Evolutionary conservation across 306 rosid species (phyloP).

Genomic region (Acmispon strigosus): DNA sequence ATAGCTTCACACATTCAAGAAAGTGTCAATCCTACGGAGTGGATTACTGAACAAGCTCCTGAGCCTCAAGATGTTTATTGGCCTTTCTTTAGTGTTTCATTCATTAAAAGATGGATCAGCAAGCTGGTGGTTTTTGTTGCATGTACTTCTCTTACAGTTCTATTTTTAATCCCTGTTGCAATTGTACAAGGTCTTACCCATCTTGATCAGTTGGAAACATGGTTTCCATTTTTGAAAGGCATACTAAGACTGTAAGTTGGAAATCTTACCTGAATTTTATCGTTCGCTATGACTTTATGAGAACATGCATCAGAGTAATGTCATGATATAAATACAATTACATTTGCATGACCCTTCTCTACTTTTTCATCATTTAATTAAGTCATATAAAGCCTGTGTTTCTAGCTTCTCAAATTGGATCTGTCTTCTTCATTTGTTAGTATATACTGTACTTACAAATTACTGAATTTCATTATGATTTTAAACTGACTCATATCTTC

Average conservation of each 20-base stretch:
- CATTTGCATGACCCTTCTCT: background rate
- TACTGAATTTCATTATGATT: background rate
- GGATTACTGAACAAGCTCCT: slow-evolving; percentile 80
- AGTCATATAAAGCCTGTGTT: background rate
- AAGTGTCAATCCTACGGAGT: slow-evolving; percentile 68
- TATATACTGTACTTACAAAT: background rate
- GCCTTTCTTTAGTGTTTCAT: slow-evolving; percentile 69
- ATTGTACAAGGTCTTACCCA: slow-evolving; percentile 74
- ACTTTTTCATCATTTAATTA: background rate
- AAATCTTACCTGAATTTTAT: slow-evolving; percentile 8
- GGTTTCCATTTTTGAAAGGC: slow-evolving; percentile 63
- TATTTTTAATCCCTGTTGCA: slow-evolving; percentile 72
- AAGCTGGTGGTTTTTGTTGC: slow-evolving; percentile 53
- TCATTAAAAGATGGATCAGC: slow-evolving; percentile 61
- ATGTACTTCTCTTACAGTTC: slow-evolving; percentile 40
- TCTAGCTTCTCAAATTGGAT: background rate
- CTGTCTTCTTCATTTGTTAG: background rate
- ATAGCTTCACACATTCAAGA: slow-evolving; percentile 60
- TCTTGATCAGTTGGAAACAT: slow-evolving; percentile 55
- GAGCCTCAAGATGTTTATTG: slow-evolving; percentile 81
- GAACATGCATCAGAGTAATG: background rate
- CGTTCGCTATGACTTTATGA: background rate
- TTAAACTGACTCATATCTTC: background rate
- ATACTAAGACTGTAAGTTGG: slow-evolving; percentile 60
- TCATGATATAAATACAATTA: background rate